These are phyloP conservation scores for Malus sieversii DNA, from an alignment of 306 rosid species.

Conservation along the genomic window DNA sequence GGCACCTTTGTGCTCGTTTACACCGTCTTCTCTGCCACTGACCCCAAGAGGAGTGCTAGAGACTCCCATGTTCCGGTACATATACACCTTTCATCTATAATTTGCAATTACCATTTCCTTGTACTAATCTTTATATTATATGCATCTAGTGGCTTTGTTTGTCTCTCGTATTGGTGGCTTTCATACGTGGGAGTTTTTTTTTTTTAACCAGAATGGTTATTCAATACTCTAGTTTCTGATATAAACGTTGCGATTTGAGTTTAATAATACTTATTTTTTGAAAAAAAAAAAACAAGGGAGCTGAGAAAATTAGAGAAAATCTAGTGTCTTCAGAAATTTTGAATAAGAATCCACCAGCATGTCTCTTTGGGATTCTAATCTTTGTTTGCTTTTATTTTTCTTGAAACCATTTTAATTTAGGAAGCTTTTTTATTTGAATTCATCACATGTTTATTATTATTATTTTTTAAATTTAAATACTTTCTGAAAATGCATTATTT, in stretches of 20 bases:
- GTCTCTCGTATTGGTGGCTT: too few species aligned
- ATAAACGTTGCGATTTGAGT: too few species aligned
- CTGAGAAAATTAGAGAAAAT: neutral
- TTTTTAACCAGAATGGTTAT: too few species aligned
- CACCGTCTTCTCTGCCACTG: conserved; percentile 69
- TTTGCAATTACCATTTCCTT: neutral
- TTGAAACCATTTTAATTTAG: too few species aligned
- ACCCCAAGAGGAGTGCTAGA: conserved; percentile 83
- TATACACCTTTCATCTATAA: neutral
- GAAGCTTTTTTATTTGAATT: too few species aligned
- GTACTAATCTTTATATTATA: too few species aligned
- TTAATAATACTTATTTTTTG: too few species aligned
- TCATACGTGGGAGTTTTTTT: too few species aligned
- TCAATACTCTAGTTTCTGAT: too few species aligned
- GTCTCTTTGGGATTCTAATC: neutral
- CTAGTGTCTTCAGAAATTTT: neutral
- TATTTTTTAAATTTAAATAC: neutral
- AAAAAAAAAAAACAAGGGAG: neutral
- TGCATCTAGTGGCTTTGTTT: too few species aligned
- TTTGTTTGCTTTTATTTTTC: neutral
- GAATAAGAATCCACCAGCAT: neutral
- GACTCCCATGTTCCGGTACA: conserved; percentile 91
- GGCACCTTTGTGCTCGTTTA: conserved; percentile 58
- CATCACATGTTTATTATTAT: neutral
- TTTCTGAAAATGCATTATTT: too few species aligned